Percentiles rank a stretch among this genome's conserved stretches.
These are phyloP conservation scores for Sesbania bispinosa DNA, from an alignment of 306 rosid species.

Conservation along the genomic window DNA sequence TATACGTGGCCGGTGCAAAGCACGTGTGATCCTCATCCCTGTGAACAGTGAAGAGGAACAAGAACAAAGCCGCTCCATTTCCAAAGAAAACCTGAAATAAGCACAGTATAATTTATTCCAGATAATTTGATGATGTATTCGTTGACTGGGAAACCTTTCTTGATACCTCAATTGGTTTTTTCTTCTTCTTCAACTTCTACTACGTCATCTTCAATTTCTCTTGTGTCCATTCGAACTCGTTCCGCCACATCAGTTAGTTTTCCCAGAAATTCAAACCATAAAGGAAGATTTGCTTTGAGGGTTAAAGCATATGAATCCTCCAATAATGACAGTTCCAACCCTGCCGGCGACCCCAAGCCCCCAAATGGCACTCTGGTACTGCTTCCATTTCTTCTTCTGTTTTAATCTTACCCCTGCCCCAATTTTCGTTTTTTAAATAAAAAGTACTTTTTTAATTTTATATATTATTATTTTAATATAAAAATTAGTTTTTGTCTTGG, in stretches of 20 bases:
- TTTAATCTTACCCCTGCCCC: background rate
- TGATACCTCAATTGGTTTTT: constrained; percentile 20
- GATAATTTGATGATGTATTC: constrained; percentile 36
- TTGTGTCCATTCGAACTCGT: constrained; percentile 10
- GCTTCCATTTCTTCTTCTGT: too few relatives aligned
- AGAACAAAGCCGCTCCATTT: background rate
- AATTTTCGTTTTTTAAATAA: too few relatives aligned
- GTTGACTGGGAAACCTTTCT: constrained; percentile 32
- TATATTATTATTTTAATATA: too few relatives aligned
- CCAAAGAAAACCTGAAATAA: too few relatives aligned
- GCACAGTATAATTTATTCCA: too few relatives aligned
- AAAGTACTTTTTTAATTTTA: background rate
- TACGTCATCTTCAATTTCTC: constrained; percentile 23
- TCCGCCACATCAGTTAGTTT: constrained; percentile 25
- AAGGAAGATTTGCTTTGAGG: constrained; percentile 9
- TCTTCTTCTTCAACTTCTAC: constrained; percentile 17
- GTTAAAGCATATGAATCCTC: constrained; percentile 40
- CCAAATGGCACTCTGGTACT: constrained; percentile 50
- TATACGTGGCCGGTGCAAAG: constrained; percentile 4
- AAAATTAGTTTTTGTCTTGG: too few relatives aligned
- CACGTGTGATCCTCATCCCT: constrained; percentile 28
- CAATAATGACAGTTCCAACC: too few relatives aligned
- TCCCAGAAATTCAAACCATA: constrained; percentile 24
- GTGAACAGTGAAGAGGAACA: background rate
- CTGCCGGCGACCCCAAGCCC: too few relatives aligned